These are phyloP conservation scores for Tubosaeta brunneosetosa DNA, from an alignment of 768 basidiomycete genomes.

Conservation along the genomic window DNA sequence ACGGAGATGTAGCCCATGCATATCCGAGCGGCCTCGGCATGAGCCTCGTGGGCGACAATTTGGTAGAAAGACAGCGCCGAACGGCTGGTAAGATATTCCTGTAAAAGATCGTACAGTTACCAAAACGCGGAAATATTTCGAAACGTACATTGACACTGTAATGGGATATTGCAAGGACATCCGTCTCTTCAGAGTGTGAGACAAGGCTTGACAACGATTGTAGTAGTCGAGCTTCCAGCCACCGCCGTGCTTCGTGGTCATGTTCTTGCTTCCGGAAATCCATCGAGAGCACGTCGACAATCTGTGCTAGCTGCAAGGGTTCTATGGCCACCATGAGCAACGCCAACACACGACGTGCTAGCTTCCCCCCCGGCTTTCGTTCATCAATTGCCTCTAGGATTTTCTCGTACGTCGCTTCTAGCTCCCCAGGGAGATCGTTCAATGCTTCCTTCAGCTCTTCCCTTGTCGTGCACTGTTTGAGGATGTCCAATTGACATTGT, in stretches of 20 bases:
- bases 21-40: not conserved
- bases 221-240: not conserved
- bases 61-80: not conserved
- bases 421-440: not conserved
- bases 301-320: not conserved
- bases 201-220: not conserved
- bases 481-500: constrained; percentile 1
- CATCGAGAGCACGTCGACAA: not conserved
- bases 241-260: not conserved
- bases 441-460: not conserved
- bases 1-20: not conserved
- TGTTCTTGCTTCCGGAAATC: not conserved
- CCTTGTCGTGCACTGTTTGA: not conserved
- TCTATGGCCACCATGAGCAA: not conserved
- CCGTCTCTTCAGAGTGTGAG: not conserved
- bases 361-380: not conserved
- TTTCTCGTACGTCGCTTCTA: constrained; percentile 2
- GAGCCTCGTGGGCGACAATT: not conserved
- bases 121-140: too few relatives aligned
- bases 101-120: too few relatives aligned
- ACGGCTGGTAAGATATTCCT: constrained; percentile 3
- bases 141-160: not conserved
- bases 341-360: not conserved
- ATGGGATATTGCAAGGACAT: not conserved
- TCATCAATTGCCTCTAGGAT: not conserved